Percentiles rank a stretch among this genome's conserved stretches.
These are phyloP conservation scores for Fusarium sp. DNA, from an alignment of 2,329 filamentous ascomycete genomes.

Conservation along the genomic window DNA sequence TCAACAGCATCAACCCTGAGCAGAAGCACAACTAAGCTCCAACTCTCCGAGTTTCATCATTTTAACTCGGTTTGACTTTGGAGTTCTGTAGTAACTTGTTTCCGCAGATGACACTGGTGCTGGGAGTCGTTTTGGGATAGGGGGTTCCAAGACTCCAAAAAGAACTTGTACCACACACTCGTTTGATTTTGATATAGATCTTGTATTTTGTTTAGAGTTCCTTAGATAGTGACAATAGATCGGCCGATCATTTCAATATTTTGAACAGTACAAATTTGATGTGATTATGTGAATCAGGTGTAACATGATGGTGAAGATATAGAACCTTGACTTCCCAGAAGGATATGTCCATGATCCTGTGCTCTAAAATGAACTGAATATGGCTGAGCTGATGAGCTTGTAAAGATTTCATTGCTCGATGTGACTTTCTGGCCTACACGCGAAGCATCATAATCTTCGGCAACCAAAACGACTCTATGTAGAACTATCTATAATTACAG, in stretches of 20 bases:
- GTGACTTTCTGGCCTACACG: no score
- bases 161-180: conserved; percentile 1
- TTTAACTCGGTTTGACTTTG: not conserved
- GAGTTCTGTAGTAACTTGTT: no score
- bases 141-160: not conserved
- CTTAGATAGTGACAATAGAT: conserved; percentile 8
- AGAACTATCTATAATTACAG: not conserved
- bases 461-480: not conserved
- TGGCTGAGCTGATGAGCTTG: not conserved
- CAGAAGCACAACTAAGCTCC: not conserved
- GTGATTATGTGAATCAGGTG: no score
- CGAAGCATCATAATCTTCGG: not conserved
- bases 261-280: not conserved
- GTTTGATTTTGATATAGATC: not conserved
- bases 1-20: not conserved
- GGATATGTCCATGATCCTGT: not conserved
- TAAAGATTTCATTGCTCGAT: not conserved
- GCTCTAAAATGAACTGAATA: not conserved
- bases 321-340: not conserved
- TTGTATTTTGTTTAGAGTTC: not conserved
- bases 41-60: not conserved
- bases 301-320: not conserved
- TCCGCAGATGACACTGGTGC: no score
- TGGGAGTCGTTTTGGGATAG: not conserved
- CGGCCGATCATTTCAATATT: conserved; percentile 11